phyloP scores from a whole-genome alignment of 2,329 filamentous ascomycete species.

The Sordariomycetes sp. region DNA sequence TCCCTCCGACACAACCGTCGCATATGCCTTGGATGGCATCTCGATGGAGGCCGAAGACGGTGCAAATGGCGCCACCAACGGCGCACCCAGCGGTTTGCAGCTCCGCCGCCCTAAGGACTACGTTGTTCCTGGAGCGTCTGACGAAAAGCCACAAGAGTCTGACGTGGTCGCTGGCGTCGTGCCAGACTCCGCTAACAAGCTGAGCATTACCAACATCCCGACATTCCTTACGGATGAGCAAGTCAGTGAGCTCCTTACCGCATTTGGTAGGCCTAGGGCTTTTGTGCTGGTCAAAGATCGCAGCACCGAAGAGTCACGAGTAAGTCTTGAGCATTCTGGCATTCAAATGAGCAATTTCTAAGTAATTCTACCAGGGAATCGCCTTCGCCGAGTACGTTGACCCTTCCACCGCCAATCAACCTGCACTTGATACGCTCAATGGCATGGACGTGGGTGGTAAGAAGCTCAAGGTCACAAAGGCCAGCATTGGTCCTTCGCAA shows the following conservation, averaged over 20 bases:
- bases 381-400: constrained; percentile 95
- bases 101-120: constrained; percentile 93
- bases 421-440: constrained; percentile 84
- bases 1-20: constrained; percentile 80
- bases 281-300: constrained; percentile 85
- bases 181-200: constrained; percentile 88
- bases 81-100: constrained; percentile 43
- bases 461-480: constrained; percentile 75
- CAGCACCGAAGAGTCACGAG: constrained; percentile 76
- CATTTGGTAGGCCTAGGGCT: constrained; percentile 88
- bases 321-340: constrained; percentile 38
- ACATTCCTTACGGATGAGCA: constrained; percentile 83
- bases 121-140: constrained; percentile 74
- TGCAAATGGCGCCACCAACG: constrained; percentile 40
- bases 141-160: constrained; percentile 64
- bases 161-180: constrained; percentile 74
- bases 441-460: constrained; percentile 89
- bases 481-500: constrained; percentile 90
- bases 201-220: constrained; percentile 85
- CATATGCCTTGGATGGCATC: constrained; percentile 81
- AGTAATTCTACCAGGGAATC: constrained; percentile 63
- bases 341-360: constrained; percentile 12
- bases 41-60: constrained; percentile 69
- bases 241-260: constrained; percentile 78
- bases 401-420: constrained; percentile 58